phyloP scores from a whole-genome alignment of 768 basidiomycete genomes.

The Suillus alpinus region DNA sequence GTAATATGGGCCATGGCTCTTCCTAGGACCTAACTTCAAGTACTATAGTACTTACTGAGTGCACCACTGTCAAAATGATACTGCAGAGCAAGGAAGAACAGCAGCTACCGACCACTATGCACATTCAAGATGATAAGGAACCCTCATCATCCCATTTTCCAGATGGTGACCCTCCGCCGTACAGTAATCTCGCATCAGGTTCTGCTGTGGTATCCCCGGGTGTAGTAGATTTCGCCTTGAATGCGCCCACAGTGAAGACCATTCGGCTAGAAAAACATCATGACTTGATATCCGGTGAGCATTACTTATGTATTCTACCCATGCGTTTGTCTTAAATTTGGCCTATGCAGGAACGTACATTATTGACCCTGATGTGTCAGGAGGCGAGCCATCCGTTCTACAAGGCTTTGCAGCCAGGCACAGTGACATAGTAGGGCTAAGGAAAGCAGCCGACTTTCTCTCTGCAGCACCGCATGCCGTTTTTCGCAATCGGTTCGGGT shows the following conservation, averaged over 20 bases:
- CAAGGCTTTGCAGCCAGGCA: slow-evolving; percentile 5
- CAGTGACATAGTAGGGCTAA: slow-evolving; percentile 20
- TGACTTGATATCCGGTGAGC: slow-evolving; percentile 32
- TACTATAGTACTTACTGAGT: no score
- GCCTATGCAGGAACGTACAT: slow-evolving; percentile 36
- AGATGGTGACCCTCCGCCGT: neutral
- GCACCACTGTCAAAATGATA: neutral
- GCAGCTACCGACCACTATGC: neutral
- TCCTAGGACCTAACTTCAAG: neutral
- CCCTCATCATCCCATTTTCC: neutral
- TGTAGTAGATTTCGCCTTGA: neutral
- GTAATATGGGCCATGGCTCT: neutral
- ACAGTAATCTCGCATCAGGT: neutral
- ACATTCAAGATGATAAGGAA: neutral
- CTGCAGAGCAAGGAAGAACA: neutral
- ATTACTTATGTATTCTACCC: neutral
- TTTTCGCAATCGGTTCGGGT: slow-evolving; percentile 41
- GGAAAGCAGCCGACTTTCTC: slow-evolving; percentile 20
- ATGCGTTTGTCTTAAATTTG: neutral
- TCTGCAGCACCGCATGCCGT: slow-evolving; percentile 24
- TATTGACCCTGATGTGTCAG: slow-evolving; percentile 37
- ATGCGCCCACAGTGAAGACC: neutral
- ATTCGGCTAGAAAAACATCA: slow-evolving; percentile 10
- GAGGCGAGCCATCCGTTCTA: slow-evolving; percentile 16
- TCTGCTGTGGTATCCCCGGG: neutral